These are phyloP conservation scores for Pseudogymnoascus sp. DNA, from an alignment of 2,329 filamentous ascomycete species.

Conservation along the genomic window DNA sequence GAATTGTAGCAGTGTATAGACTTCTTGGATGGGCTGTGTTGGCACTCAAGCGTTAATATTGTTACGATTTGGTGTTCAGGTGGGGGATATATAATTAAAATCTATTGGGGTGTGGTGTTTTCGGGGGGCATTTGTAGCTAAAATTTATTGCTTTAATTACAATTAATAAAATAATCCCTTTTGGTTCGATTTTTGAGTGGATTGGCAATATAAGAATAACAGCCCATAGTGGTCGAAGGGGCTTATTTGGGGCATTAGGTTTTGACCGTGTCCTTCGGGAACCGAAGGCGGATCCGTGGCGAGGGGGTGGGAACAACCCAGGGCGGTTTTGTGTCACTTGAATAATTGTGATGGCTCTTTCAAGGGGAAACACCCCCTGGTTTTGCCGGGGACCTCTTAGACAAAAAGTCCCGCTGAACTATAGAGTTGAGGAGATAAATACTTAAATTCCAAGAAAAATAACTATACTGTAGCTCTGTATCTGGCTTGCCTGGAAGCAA, in stretches of 20 bases:
- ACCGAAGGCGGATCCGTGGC: background rate
- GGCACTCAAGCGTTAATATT: slow-evolving; percentile 25
- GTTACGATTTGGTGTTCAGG: background rate
- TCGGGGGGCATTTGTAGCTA: background rate
- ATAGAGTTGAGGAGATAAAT: background rate
- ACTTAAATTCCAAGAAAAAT: background rate
- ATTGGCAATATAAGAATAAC: background rate
- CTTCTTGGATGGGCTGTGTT: slow-evolving; percentile 60
- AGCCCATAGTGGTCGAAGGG: background rate
- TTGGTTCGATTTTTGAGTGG: background rate
- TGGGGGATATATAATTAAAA: background rate
- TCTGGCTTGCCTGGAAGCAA: background rate
- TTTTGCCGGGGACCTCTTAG: background rate
- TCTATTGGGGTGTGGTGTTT: background rate
- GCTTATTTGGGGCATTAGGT: background rate
- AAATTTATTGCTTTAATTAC: background rate
- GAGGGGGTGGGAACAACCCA: too few relatives aligned
- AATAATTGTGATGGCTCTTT: background rate
- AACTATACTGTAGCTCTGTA: background rate
- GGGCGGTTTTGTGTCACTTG: background rate
- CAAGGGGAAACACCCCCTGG: too few relatives aligned
- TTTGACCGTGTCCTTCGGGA: background rate
- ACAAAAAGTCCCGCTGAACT: background rate
- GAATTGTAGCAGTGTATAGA: slow-evolving; percentile 67
- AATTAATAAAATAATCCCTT: background rate